Evolutionary conservation across 2,329 filamentous ascomycete species (phyloP).

Genomic region (Penicillium paneum): DNA sequence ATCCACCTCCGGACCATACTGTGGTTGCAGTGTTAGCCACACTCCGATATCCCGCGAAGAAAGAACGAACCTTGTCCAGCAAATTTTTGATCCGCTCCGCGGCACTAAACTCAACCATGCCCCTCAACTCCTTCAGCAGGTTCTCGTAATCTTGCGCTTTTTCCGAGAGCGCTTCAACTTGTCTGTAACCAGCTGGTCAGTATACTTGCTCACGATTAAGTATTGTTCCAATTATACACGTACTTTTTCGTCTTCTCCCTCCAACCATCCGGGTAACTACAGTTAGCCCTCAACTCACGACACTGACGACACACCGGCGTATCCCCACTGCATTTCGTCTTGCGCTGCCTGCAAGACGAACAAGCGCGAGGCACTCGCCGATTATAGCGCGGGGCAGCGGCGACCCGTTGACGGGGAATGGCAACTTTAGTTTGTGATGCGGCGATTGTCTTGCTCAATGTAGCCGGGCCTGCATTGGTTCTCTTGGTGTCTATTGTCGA

Average conservation of each 20-base stretch:
- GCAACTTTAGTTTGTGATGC: slow-evolving; percentile 21
- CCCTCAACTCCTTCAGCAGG: slow-evolving; percentile 37
- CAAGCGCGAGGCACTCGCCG: slow-evolving; percentile 32
- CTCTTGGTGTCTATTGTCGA: slow-evolving; percentile 5
- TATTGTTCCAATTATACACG: neutral
- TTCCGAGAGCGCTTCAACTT: slow-evolving; percentile 34
- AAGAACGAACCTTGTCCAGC: slow-evolving; percentile 36
- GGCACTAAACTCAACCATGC: slow-evolving; percentile 32
- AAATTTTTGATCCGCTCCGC: slow-evolving; percentile 36
- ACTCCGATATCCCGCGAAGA: neutral
- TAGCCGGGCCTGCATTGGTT: neutral
- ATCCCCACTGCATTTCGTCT: slow-evolving; percentile 42
- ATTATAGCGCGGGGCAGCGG: slow-evolving; percentile 18
- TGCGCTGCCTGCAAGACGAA: slow-evolving; percentile 38
- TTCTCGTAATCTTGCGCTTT: slow-evolving; percentile 40
- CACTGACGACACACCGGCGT: slow-evolving; percentile 38
- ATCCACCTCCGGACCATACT: slow-evolving; percentile 27
- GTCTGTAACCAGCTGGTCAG: slow-evolving; percentile 18
- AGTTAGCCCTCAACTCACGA: slow-evolving; percentile 33
- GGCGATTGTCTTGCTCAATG: neutral
- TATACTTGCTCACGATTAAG: neutral
- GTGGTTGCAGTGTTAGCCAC: slow-evolving; percentile 1
- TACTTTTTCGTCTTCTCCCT: slow-evolving; percentile 40
- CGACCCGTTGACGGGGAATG: slow-evolving; percentile 31
- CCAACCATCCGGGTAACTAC: slow-evolving; percentile 40